Evolutionary conservation across 768 basidiomycete genomes (phyloP).

Genomic region (Leucocoprinus leucothites): DNA sequence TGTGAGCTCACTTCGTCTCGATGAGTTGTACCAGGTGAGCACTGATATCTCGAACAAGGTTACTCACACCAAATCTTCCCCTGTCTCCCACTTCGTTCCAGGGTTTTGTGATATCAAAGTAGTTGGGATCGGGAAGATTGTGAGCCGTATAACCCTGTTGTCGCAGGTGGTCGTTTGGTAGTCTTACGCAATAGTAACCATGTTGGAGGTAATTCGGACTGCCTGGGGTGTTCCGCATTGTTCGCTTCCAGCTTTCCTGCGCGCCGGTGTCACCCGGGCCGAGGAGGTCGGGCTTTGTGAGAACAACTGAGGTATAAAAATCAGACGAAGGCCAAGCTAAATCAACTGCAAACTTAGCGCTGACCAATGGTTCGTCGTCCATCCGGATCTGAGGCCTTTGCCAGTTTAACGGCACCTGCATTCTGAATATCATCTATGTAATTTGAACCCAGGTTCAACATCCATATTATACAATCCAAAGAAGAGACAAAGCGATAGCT

Average conservation of each 20-base stretch:
- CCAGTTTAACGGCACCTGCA: constrained; percentile 54
- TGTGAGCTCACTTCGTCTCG: constrained; percentile 41
- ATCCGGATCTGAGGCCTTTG: constrained; percentile 46
- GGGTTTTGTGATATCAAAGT: constrained; percentile 45
- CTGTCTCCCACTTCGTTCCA: constrained; percentile 50
- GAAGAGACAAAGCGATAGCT: constrained; percentile 4
- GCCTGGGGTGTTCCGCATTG: constrained; percentile 39
- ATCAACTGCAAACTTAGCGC: neutral
- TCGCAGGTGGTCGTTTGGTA: constrained; percentile 59
- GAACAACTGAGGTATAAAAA: constrained; percentile 43
- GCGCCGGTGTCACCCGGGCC: constrained; percentile 36
- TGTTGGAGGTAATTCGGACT: constrained; percentile 39
- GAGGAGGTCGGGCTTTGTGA: constrained; percentile 69
- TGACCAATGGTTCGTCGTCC: constrained; percentile 61
- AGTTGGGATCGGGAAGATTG: constrained; percentile 39
- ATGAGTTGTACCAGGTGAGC: constrained; percentile 50
- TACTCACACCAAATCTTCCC: constrained; percentile 51
- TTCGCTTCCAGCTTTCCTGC: constrained; percentile 44
- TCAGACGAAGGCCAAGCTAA: neutral
- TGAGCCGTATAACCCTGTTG: constrained; percentile 27
- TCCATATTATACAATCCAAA: too few relatives aligned
- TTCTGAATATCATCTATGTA: constrained; percentile 63
- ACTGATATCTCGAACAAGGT: constrained; percentile 52
- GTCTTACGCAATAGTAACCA: constrained; percentile 66
- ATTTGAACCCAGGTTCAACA: too few relatives aligned